Evolutionary conservation across 2,329 filamentous ascomycete species (phyloP), one percentile per base, ranked within the genome.

Genomic region (Fusarium floridanum): DNA sequence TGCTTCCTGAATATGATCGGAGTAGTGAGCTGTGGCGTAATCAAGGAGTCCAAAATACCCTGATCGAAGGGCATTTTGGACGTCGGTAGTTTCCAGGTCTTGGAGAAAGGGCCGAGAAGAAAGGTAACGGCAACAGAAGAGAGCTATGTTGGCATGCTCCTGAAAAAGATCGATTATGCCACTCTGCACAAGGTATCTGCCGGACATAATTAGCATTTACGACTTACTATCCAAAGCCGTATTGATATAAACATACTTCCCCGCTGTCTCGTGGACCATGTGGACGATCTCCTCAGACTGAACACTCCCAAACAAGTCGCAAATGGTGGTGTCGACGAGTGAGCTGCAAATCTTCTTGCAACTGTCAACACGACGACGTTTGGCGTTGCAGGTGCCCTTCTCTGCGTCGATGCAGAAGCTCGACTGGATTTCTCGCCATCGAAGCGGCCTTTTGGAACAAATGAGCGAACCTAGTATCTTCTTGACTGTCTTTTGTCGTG

Each of bases 391-490:
- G 12, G 17, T 14, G 7, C 60, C 68, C n/a, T 45, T 24, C 1
- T n/a, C 36, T n/a, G 66, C 56, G 5, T 67, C 12, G 12, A 70
- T 73, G 24, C 71, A 69, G 36, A 72, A 68, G 9, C 65, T 60
- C 3, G 59, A 50, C 39, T 72, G 68, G 6, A 73, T 61, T 6
- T 73, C 68, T n/a, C 66, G 55, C 71, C 71, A 71, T 17, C 27
- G 22, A 10, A 73, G 56, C 0, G 32, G 27, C 6, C 71, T 34
- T 39, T 67, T 50, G 7, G 65, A 66, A 17, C 37, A 20, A 10
- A 69, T 16, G 2, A 69, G n/a, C n/a, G 63, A 55, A 4, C 66
- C 63, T 4, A 73, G 48, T 1, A 71, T n/a, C 22, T 34, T 64
- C 4, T 17, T 32, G 1, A 57, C 59, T 6, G 59, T 24, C 22